These are phyloP conservation scores for Neophaeococcomyces mojaviensis DNA, from an alignment of 2,329 filamentous ascomycete genomes.

Conservation along the genomic window DNA sequence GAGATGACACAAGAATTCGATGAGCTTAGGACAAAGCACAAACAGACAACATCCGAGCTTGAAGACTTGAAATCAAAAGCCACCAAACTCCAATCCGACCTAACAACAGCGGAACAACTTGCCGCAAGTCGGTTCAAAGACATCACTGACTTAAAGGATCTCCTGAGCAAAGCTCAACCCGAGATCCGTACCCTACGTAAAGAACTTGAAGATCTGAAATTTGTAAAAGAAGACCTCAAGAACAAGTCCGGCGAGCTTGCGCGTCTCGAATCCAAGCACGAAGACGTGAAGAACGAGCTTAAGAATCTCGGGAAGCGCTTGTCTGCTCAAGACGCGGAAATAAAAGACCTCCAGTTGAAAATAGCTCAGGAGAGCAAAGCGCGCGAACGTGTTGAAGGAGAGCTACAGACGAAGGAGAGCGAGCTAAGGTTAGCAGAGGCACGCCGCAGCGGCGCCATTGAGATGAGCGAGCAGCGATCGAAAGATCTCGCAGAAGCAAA, in stretches of 20 bases:
- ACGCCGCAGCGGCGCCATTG: slow-evolving; percentile 69
- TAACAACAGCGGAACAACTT: slow-evolving; percentile 77
- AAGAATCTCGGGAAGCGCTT: slow-evolving; percentile 61
- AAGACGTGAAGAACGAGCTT: slow-evolving; percentile 70
- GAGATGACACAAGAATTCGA: slow-evolving; percentile 40
- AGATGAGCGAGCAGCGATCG: slow-evolving; percentile 62
- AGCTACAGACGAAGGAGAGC: slow-evolving; percentile 63
- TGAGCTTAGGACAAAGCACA: slow-evolving; percentile 43
- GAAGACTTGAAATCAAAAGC: slow-evolving; percentile 65
- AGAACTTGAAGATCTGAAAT: slow-evolving; percentile 68
- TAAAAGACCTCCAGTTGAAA: slow-evolving; percentile 53
- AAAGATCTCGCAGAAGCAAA: slow-evolving; percentile 65
- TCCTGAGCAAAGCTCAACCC: slow-evolving; percentile 76
- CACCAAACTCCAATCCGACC: slow-evolving; percentile 66
- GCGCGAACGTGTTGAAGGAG: slow-evolving; percentile 69
- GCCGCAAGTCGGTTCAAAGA: slow-evolving; percentile 85
- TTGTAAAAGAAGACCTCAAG: slow-evolving; percentile 65
- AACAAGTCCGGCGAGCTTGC: slow-evolving; percentile 58
- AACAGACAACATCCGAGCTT: slow-evolving; percentile 53
- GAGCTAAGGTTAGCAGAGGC: slow-evolving; percentile 71
- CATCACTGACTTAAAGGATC: slow-evolving; percentile 67
- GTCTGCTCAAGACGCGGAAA: slow-evolving; percentile 56
- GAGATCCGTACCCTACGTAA: slow-evolving; percentile 72
- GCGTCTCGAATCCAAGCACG: slow-evolving; percentile 72
- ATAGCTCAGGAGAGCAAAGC: slow-evolving; percentile 65